phyloP scores from a whole-genome alignment of 495 filamentous ascomycete genomes.

The Friedmanniomyces simplex region DNA sequence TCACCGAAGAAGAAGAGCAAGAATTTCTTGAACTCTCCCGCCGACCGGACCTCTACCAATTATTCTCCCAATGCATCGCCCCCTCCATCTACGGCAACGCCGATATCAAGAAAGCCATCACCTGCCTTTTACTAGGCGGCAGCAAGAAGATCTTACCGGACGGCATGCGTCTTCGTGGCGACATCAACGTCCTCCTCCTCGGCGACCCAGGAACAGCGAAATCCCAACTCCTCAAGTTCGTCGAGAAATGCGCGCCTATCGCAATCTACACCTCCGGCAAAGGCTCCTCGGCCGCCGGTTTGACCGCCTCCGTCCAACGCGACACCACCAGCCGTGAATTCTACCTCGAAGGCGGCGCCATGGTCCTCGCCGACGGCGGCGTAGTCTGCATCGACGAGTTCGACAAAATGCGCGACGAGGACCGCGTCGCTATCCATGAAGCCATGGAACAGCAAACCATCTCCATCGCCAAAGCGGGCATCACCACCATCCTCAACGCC shows the following conservation, averaged over 20 bases:
- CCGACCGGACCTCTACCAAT: constrained; percentile 80
- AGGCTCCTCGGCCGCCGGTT: constrained; percentile 94
- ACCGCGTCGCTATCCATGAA: constrained; percentile 97
- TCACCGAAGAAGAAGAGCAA: constrained; percentile 94
- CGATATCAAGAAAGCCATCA: constrained; percentile 98
- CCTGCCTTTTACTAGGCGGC: constrained; percentile 87
- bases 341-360: constrained; percentile 95
- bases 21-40: constrained; percentile 92
- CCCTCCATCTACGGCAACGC: constrained; percentile 94
- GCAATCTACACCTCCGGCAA: constrained; percentile 99
- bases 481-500: constrained; percentile 96
- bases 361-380: constrained; percentile 96
- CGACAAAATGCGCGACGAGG: constrained; percentile 99
- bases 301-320: constrained; percentile 94
- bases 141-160: constrained; percentile 98
- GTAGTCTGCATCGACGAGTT: constrained; percentile 99
- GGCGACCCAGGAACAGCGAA: constrained; percentile 99
- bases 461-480: constrained; percentile 97
- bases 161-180: constrained; percentile 95
- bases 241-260: constrained; percentile 91
- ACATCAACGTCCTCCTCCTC: constrained; percentile 95
- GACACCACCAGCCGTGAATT: constrained; percentile 90
- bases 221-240: constrained; percentile 94
- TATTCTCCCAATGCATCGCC: constrained; percentile 85
- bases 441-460: constrained; percentile 99